Base-by-base conservation (phyloP, 305 asterid genomes). In the Withania somnifera region DNA sequence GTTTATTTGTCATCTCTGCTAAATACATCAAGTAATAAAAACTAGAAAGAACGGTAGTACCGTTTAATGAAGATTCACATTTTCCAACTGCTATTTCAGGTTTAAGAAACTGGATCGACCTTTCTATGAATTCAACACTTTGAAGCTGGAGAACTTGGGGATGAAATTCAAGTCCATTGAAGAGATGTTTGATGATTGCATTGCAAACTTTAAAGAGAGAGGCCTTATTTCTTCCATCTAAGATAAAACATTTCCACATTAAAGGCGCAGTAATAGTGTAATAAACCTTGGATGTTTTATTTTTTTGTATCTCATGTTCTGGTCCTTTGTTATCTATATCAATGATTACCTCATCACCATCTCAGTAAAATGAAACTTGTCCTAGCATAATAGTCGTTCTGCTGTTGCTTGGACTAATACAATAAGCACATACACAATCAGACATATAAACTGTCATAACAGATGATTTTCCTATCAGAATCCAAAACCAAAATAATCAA, bases 131-230 rank as follows among this genome's bases (percentile, higher is more conserved):
- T 85, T 94, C 17, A 86, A 90, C 54, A 87, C 91, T 56, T 86
- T 90, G n/a, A 95, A 95, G 80, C 64, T 93, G 83, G 84, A 84
- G 88, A 85, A 81, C 3, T 79, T 94, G 78, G 97, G 98, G 83
- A 86, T 89, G 85, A 84, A 88, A 67, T 91, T 92, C 91, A 94
- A 86, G 86, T 87, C 96, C 30, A 83, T 95, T 8, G 91, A 92
- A 84, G 97, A 94, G 86, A 95, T 94, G 99, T 94, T 95, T 34
- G 97, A 93, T 53, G 98, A 95, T 53, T 92, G 96, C 81, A 83
- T 95, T 19, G 51, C 91, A 28, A 89, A 89, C 57, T 86, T 95
- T 10, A 86, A 82, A 54, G 88, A 85, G 61, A 92, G 89, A 79
- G 97, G 94, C 86, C 88, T 89, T 86, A 88, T 93, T 68, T 82